Base-by-base conservation (phyloP, 2,329 filamentous ascomycete species). In the Ophiosphaerella narmari region DNA sequence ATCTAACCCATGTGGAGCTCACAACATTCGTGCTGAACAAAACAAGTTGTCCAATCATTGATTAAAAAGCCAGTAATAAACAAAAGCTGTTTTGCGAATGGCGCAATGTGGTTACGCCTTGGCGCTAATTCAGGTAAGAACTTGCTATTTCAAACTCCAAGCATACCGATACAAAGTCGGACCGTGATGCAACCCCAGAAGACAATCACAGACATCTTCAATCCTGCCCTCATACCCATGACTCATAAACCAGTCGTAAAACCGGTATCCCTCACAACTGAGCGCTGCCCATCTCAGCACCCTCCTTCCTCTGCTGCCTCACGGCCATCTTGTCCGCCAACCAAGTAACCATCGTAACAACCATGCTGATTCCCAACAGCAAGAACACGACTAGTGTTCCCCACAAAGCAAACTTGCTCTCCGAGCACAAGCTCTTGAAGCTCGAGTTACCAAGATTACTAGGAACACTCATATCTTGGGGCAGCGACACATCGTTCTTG, bases 391-490 rank as follows among this genome's bases (percentile, higher is more conserved):
- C 66, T 18, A 78, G 69, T 0, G 74, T 75, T 18, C 74, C 73
- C 55, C 74, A 78, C 37, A 75, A 71, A 12, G 77, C 74, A 62
- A 79, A 78, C 55, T 70, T 71, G 42, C 74, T 77, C 55, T 78
- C 68, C 7, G 64, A 57, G 56, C 77, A 79, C 21, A 79, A 48
- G 0, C 60, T 59, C 12, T 56, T 60, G 52, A 78, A 79, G 14
- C 65, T 60, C 26, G 49, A 54, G 52, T 75, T 74, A 21, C 68
- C 71, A 60, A 62, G 62, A 47, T 43, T 69, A 46, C 34, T 63
- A 24, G 54, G 66, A 50, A 65, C 43, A 12, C 58, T 49, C 16
- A 67, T 43, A 14, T 64, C 57, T 35, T 65, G 57, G 14, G 55
- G 53, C 13, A 69, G 32, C 1, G 62, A 62, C 26, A 49, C 52